Evolutionary conservation across 805 yeast species (phyloP).

Genomic region (Yarrowia sp.): DNA sequence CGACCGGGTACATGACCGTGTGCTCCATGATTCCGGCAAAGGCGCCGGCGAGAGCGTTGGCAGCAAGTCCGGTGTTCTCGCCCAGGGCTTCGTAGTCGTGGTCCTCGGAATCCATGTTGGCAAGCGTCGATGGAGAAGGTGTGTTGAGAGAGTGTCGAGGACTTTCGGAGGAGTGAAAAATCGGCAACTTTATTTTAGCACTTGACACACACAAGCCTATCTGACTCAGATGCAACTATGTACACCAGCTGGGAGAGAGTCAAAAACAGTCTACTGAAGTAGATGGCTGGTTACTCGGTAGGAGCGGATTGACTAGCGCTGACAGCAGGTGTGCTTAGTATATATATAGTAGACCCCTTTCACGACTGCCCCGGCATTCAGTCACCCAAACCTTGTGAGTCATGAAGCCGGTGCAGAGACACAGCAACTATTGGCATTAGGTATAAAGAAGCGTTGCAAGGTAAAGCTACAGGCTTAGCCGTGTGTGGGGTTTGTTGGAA

Average conservation of each 20-base stretch:
- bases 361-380: neutral
- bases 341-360: neutral
- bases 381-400: slow-evolving; percentile 13
- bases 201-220: no score
- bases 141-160: slow-evolving; percentile 12
- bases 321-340: neutral
- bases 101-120: slow-evolving; percentile 28
- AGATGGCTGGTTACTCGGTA: no score
- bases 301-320: no score
- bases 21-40: slow-evolving; percentile 99
- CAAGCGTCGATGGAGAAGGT: slow-evolving; percentile 23
- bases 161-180: slow-evolving; percentile 13
- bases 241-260: no score
- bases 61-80: slow-evolving; percentile 72
- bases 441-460: neutral
- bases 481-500: neutral
- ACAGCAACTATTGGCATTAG: neutral
- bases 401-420: neutral
- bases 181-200: neutral
- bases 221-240: no score
- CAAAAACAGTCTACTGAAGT: no score
- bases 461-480: neutral
- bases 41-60: slow-evolving; percentile 90
- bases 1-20: slow-evolving; percentile 93
- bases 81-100: slow-evolving; percentile 89